These are phyloP conservation scores for Neofusicoccum kwambonambiense DNA, from an alignment of 2,329 filamentous ascomycete species.

Conservation along the genomic window DNA sequence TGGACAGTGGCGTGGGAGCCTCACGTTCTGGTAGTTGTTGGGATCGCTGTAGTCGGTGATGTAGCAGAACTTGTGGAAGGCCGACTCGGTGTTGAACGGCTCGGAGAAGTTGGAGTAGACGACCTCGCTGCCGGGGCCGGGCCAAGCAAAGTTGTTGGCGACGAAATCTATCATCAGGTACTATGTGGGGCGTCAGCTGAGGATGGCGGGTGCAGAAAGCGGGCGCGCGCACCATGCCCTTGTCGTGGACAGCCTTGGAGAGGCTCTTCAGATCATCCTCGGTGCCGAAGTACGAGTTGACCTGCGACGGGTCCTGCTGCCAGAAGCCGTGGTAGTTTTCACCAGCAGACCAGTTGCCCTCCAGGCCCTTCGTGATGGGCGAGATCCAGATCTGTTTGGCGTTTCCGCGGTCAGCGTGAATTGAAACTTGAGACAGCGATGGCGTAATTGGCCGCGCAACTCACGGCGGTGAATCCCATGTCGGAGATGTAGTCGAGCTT, in stretches of 20 bases:
- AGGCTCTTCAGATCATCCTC: slow-evolving; percentile 48
- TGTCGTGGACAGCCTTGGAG: slow-evolving; percentile 44
- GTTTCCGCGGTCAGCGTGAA: neutral
- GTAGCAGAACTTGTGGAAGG: slow-evolving; percentile 29
- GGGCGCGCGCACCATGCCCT: slow-evolving; percentile 36
- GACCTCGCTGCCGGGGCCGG: slow-evolving; percentile 22
- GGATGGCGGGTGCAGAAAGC: neutral
- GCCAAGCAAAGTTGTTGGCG: slow-evolving; percentile 46
- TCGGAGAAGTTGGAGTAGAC: slow-evolving; percentile 26
- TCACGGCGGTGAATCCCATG: slow-evolving; percentile 48
- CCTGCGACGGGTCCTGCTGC: slow-evolving; percentile 46
- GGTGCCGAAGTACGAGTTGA: slow-evolving; percentile 52
- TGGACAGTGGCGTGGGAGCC: slow-evolving; percentile 17
- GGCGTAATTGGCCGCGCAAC: neutral
- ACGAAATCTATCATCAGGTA: slow-evolving; percentile 55
- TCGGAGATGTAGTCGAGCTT: slow-evolving; percentile 52
- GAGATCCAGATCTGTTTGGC: slow-evolving; percentile 44
- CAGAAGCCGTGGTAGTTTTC: slow-evolving; percentile 54
- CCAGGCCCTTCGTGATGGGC: slow-evolving; percentile 30
- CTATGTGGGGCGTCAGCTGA: slow-evolving; percentile 20
- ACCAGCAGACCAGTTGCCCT: slow-evolving; percentile 30
- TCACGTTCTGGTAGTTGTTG: slow-evolving; percentile 29
- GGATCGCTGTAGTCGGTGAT: slow-evolving; percentile 27
- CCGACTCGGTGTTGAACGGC: slow-evolving; percentile 31
- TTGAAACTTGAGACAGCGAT: neutral